Percentiles rank a stretch among this genome's conserved stretches.
Conservation (phyloP, 345 rosid genomes). For the Melaleuca quinquenervia region DNA sequence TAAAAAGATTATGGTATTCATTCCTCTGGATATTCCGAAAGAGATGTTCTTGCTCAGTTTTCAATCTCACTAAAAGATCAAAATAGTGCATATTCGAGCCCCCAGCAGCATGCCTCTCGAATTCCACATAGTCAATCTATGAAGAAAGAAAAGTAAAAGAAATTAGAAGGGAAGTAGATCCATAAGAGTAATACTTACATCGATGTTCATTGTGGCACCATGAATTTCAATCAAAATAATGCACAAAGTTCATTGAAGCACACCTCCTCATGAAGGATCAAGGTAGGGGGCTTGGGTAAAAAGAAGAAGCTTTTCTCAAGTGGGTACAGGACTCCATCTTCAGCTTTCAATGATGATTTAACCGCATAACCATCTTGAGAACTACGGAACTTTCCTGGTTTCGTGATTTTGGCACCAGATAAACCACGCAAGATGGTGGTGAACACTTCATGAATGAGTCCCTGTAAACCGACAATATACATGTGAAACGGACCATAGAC, state of each 20-base stretch:
- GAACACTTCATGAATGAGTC: slow-evolving; percentile 92
- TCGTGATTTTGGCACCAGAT: slow-evolving; percentile 93
- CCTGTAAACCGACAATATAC: slow-evolving; percentile 22
- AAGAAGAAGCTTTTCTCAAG: slow-evolving; percentile 97
- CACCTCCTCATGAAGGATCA: slow-evolving; percentile 98
- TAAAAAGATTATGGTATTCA: slow-evolving; percentile 81
- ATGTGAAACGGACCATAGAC: neutral
- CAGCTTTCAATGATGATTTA: slow-evolving; percentile 94
- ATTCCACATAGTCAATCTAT: slow-evolving; percentile 92
- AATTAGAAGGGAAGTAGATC: neutral
- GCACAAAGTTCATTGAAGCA: neutral
- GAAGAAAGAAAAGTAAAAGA: neutral
- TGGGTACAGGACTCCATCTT: slow-evolving; percentile 92
- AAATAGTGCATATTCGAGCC: slow-evolving; percentile 99
- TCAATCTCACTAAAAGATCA: slow-evolving; percentile 83
- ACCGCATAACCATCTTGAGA: slow-evolving; percentile 97
- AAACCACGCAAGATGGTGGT: slow-evolving; percentile 78
- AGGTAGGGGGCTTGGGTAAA: slow-evolving; percentile 95
- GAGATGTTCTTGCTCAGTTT: slow-evolving; percentile 94
- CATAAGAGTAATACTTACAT: neutral
- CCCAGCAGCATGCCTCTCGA: slow-evolving; percentile 98
- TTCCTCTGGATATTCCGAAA: slow-evolving; percentile 95
- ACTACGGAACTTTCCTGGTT: slow-evolving; percentile 96
- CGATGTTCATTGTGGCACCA: neutral
- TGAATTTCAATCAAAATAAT: neutral